phyloP scores from a whole-genome alignment of 2,329 filamentous ascomycete genomes.

The Myotisia sp. region DNA sequence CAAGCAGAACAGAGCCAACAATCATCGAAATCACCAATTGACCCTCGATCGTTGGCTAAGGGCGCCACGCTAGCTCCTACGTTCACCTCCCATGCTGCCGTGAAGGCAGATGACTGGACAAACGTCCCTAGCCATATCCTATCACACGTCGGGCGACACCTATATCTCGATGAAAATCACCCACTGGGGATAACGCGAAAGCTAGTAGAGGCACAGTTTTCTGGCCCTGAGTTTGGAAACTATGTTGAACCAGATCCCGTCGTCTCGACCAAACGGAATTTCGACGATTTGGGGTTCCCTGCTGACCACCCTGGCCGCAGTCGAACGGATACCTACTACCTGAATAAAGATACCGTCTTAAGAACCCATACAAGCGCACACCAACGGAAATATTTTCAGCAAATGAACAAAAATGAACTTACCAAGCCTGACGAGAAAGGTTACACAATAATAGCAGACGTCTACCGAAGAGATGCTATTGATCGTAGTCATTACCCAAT shows the following conservation, averaged over 20 bases:
- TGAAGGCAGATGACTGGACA: conserved; percentile 66
- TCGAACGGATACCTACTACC: conserved; percentile 86
- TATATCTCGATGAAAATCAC: conserved; percentile 87
- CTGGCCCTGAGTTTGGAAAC: conserved; percentile 54
- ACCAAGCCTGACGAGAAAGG: conserved; percentile 40
- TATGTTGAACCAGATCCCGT: conserved; percentile 71
- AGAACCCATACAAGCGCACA: conserved; percentile 92
- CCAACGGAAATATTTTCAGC: conserved; percentile 67
- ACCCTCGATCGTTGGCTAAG: too few species aligned
- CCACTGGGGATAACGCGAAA: conserved; percentile 80
- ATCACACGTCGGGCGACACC: conserved; percentile 54
- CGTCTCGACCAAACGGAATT: conserved; percentile 75
- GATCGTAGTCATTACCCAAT: conserved; percentile 91
- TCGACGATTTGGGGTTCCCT: conserved; percentile 91
- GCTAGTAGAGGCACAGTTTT: conserved; percentile 83
- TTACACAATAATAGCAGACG: conserved; percentile 84
- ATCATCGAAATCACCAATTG: not conserved
- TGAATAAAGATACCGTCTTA: conserved; percentile 70
- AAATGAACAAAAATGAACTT: conserved; percentile 36
- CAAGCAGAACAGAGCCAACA: not conserved
- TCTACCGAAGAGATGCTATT: conserved; percentile 88
- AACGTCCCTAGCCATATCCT: conserved; percentile 69
- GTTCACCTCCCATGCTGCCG: too few species aligned
- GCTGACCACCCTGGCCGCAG: conserved; percentile 74
- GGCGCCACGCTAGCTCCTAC: too few species aligned